Evolutionary conservation across 805 yeast genomes (phyloP).

Genomic region (Yarrowia sp.): DNA sequence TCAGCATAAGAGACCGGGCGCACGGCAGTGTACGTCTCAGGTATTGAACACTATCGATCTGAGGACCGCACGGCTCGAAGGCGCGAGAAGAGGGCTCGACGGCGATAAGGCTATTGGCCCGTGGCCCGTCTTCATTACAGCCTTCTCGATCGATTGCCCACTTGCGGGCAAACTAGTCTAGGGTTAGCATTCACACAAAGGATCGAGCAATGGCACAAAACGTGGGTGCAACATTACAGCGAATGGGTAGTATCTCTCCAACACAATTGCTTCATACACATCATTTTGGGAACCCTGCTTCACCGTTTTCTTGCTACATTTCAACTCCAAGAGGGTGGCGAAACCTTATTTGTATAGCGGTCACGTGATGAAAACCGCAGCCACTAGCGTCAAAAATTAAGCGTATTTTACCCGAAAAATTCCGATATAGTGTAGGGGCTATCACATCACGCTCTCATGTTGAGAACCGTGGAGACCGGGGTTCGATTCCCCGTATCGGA

Average conservation of each 20-base stretch:
- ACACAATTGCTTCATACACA: no score
- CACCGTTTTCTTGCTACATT: no score
- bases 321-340: no score
- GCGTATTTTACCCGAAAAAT: background rate
- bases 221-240: no score
- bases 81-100: background rate
- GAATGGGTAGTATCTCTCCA: no score
- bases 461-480: conserved; percentile 39
- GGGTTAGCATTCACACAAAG: conserved; percentile 14
- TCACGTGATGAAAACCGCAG: background rate
- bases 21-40: conserved; percentile 9
- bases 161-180: conserved; percentile 17
- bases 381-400: background rate
- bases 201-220: background rate
- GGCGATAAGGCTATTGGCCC: background rate
- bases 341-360: no score
- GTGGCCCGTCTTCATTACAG: no score
- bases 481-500: conserved; percentile 39
- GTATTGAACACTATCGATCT: conserved; percentile 2
- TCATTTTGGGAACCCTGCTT: no score
- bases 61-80: background rate
- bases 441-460: conserved; percentile 38
- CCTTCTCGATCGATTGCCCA: background rate
- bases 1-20: background rate
- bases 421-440: conserved; percentile 39